Percentiles rank a stretch among this genome's conserved stretches.
phyloP scores from a whole-genome alignment of 139 green algal genomes.

The Chlorella vulgaris region DNA sequence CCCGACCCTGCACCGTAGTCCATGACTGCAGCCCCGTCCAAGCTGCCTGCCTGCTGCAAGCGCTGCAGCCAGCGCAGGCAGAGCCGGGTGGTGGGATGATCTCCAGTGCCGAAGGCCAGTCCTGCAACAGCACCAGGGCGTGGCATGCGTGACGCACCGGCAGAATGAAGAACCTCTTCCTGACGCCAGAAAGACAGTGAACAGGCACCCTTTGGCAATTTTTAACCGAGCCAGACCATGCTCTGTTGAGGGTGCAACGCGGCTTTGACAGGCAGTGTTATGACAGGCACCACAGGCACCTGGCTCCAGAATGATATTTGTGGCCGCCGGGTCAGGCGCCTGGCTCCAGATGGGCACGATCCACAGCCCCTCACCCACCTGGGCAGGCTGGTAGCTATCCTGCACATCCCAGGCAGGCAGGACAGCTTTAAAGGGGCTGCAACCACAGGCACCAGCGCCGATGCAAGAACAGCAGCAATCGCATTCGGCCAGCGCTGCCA shows the following conservation, averaged over 20 bases:
- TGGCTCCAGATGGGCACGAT: slow-evolving; percentile 75
- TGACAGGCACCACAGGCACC: slow-evolving; percentile 36
- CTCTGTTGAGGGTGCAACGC: not conserved
- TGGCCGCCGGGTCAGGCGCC: slow-evolving; percentile 49
- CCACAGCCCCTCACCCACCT: slow-evolving; percentile 56
- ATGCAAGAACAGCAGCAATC: no score
- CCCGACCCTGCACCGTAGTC: slow-evolving; percentile 78
- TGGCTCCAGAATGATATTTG: slow-evolving; percentile 81
- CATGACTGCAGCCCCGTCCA: slow-evolving; percentile 40
- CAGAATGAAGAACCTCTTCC: no score
- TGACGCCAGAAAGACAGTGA: no score
- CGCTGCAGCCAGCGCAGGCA: slow-evolving; percentile 71
- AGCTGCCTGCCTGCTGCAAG: slow-evolving; percentile 15
- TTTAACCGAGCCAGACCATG: not conserved
- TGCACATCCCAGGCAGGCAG: no score
- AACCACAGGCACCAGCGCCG: slow-evolving; percentile 45
- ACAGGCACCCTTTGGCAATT: no score
- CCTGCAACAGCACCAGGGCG: slow-evolving; percentile 69
- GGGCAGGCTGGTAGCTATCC: slow-evolving; percentile 42
- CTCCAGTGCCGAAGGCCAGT: slow-evolving; percentile 90
- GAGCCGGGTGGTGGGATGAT: slow-evolving; percentile 89
- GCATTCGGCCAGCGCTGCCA: no score
- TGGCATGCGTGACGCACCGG: no score
- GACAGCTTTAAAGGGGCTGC: slow-evolving; percentile 27
- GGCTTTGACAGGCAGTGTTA: not conserved